These are phyloP conservation scores for Colletotrichum sp. DNA, from an alignment of 2,329 filamentous ascomycete genomes.

Conservation along the genomic window DNA sequence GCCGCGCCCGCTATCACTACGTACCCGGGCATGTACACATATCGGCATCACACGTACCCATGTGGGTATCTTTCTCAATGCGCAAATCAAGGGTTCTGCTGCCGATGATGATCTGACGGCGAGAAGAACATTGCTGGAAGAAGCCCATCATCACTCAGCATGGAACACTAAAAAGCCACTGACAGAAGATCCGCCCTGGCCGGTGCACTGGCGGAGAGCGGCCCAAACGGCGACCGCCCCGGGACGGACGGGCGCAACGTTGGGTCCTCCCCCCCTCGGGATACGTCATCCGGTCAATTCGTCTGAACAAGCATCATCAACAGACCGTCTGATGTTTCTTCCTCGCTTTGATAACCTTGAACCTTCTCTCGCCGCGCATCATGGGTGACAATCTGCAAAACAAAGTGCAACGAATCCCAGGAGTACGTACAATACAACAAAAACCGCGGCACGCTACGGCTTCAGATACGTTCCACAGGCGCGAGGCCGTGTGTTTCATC, in stretches of 20 bases:
- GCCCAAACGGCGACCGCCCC: not conserved
- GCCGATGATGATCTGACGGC: not conserved
- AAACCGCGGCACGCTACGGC: not conserved
- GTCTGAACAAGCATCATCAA: not conserved
- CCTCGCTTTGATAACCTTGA: not conserved
- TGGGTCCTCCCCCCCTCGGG: not conserved
- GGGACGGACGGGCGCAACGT: not conserved
- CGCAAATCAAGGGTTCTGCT: not conserved
- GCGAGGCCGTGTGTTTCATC: conserved; percentile 13
- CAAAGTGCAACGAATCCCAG: not conserved
- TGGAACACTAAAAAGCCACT: not conserved
- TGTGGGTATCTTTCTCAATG: not conserved
- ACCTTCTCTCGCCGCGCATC: not conserved
- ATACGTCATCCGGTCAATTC: conserved; percentile 7
- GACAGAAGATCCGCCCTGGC: not conserved
- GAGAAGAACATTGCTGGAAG: not conserved
- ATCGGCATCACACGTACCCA: not conserved
- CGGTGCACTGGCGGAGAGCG: not conserved
- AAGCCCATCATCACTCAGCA: not conserved
- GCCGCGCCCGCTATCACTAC: not conserved
- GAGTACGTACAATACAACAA: not conserved
- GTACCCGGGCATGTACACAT: not conserved
- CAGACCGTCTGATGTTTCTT: not conserved
- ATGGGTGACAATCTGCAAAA: not conserved
- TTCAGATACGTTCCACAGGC: conserved; percentile 10